Conservation (phyloP, 2,329 filamentous ascomycete species). For the Sclerotinia minor region DNA sequence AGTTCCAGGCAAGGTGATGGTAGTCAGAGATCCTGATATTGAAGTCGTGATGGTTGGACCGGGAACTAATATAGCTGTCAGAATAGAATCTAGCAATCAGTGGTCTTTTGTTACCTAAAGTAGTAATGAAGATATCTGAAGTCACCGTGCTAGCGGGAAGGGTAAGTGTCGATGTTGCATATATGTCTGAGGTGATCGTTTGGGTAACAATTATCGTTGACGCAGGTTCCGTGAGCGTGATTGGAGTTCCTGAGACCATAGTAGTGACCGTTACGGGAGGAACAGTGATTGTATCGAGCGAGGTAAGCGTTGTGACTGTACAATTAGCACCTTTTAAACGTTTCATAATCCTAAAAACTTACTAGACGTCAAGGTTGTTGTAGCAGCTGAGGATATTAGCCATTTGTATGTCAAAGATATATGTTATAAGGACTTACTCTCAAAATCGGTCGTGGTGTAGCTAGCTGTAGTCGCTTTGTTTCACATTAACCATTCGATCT, state of each 20-base stretch:
- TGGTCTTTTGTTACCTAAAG: background rate
- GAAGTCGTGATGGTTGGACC: conserved; percentile 18
- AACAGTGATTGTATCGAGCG: background rate
- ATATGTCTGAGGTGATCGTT: conserved; percentile 18
- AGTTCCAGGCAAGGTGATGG: conserved; percentile 20
- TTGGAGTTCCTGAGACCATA: background rate
- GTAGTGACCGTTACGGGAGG: background rate
- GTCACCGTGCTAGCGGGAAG: conserved; percentile 7
- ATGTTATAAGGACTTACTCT: background rate
- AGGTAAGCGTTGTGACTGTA: background rate
- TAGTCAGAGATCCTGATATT: conserved; percentile 30
- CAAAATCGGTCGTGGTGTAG: background rate
- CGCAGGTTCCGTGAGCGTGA: conserved; percentile 6
- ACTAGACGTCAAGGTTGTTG: background rate
- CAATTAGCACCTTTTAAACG: background rate
- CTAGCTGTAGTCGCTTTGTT: conserved; percentile 5
- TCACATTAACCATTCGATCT: background rate
- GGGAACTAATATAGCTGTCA: background rate
- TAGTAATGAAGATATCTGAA: conserved; percentile 3
- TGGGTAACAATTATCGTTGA: conserved; percentile 7
- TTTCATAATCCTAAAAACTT: background rate
- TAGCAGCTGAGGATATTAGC: background rate
- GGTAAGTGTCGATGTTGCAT: background rate
- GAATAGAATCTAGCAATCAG: background rate
- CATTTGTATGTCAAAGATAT: background rate